Percentiles rank a stretch among this genome's conserved stretches.
Conservation (phyloP, 1,284 basidiomycete genomes). For the Trametes sp. region DNA sequence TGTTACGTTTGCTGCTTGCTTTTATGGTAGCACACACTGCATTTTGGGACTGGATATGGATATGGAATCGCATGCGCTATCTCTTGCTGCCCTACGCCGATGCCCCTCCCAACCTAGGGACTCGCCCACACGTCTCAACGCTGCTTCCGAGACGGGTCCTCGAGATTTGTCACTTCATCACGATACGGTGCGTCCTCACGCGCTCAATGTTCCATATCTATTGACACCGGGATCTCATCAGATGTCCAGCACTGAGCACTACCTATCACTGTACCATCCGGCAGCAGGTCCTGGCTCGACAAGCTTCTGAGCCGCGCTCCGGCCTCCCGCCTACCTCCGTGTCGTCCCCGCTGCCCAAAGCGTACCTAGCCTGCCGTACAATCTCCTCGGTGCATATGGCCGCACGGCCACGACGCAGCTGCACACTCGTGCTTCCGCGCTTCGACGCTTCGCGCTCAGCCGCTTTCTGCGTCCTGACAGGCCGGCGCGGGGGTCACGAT, state of each 20-base stretch:
- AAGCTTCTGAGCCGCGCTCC: not conserved
- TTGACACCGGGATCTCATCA: slow-evolving; percentile 1
- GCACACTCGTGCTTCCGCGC: not conserved
- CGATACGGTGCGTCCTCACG: not conserved
- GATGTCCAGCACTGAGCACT: not conserved
- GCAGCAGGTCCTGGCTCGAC: too few species aligned
- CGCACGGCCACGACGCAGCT: not conserved
- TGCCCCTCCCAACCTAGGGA: not conserved
- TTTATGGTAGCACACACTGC: not conserved
- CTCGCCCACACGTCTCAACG: not conserved
- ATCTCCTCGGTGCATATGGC: not conserved
- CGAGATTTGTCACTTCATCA: not conserved
- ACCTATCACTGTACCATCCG: too few species aligned
- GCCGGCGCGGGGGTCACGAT: slow-evolving; percentile 24
- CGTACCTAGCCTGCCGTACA: not conserved
- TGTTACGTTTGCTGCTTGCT: not conserved
- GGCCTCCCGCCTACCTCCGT: slow-evolving; percentile 4
- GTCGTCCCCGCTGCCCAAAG: not conserved
- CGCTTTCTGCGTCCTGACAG: not conserved
- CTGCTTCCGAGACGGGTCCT: not conserved
- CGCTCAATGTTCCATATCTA: not conserved
- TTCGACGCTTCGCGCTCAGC: not conserved
- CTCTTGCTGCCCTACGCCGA: not conserved
- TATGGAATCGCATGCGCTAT: slow-evolving; percentile 7
- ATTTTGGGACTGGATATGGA: slow-evolving; percentile 2